phyloP scores from a whole-genome alignment of 352 stramenopile species.

The Phytophthora litchii region DNA sequence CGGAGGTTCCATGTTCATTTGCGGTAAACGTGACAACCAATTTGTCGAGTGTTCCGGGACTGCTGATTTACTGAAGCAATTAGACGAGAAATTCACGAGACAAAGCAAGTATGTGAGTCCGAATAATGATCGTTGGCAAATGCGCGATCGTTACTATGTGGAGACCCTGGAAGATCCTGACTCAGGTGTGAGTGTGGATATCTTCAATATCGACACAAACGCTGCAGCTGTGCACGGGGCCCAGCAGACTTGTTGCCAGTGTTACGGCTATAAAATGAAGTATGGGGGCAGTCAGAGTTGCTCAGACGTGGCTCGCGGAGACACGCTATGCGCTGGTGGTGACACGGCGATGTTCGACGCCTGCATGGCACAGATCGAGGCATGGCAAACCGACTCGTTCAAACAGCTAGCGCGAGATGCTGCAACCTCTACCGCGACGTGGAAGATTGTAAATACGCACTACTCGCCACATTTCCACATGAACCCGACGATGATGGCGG shows the following conservation, averaged over 20 bases:
- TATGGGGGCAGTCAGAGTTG: conserved; percentile 49
- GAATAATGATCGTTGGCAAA: conserved; percentile 71
- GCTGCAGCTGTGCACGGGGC: conserved; percentile 61
- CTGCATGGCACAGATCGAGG: conserved; percentile 60
- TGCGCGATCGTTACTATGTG: conserved; percentile 69
- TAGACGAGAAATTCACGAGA: conserved; percentile 70
- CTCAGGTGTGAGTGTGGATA: conserved; percentile 56
- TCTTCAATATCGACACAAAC: conserved; percentile 79
- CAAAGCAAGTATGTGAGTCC: conserved; percentile 68
- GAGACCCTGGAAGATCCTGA: conserved; percentile 41
- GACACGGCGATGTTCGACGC: conserved; percentile 63
- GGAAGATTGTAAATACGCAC: conserved; percentile 81
- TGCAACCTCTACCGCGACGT: conserved; percentile 58
- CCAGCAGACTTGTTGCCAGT: conserved; percentile 80
- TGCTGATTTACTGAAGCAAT: conserved; percentile 63
- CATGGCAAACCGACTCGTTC: conserved; percentile 67
- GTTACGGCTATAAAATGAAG: conserved; percentile 73
- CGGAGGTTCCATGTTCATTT: conserved; percentile 79
- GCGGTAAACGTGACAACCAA: conserved; percentile 65
- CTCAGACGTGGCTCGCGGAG: conserved; percentile 50
- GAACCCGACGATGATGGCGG: conserved; percentile 64
- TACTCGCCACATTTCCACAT: conserved; percentile 82
- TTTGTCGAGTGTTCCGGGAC: conserved; percentile 66
- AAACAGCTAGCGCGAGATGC: conserved; percentile 58
- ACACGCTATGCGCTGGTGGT: conserved; percentile 56